Conservation (phyloP, 495 filamentous ascomycete genomes). For the Daldinia loculata region DNA sequence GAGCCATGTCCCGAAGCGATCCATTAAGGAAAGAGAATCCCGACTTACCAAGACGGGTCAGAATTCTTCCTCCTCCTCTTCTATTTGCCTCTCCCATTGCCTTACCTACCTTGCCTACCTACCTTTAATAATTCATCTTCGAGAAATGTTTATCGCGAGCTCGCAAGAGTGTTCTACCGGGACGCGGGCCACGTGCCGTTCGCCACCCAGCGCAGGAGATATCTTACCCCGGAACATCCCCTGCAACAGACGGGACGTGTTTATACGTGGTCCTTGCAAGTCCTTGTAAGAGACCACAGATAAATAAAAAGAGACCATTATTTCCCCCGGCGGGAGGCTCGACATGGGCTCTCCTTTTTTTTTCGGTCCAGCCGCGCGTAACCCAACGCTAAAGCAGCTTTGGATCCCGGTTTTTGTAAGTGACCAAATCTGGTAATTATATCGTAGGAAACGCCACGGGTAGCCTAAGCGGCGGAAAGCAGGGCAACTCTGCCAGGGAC, state of each 20-base stretch:
- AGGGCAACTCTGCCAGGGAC: constrained; percentile 5
- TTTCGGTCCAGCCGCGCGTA: constrained; percentile 16
- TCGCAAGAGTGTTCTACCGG: constrained; percentile 36
- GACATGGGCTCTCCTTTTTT: constrained; percentile 15
- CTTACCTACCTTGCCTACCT: neutral
- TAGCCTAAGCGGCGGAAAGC: constrained; percentile 2
- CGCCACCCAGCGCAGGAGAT: constrained; percentile 16
- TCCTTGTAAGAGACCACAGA: constrained; percentile 14
- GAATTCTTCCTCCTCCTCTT: constrained; percentile 16
- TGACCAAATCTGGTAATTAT: constrained; percentile 26
- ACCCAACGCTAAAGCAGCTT: constrained; percentile 27
- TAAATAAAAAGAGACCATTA: constrained; percentile 6
- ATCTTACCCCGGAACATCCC: constrained; percentile 37
- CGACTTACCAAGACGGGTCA: constrained; percentile 39
- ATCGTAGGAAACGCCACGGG: constrained; percentile 34
- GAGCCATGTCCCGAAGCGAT: constrained; percentile 23
- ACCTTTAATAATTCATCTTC: constrained; percentile 6
- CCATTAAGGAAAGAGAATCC: constrained; percentile 37
- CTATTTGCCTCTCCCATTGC: neutral
- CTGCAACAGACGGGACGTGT: neutral
- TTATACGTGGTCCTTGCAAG: neutral
- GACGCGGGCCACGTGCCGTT: constrained; percentile 35
- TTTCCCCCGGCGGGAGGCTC: constrained; percentile 28
- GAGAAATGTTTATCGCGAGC: constrained; percentile 16
- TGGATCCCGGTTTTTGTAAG: constrained; percentile 11